phyloP scores from a whole-genome alignment of 2,329 filamentous ascomycete genomes.

The Blastomyces parvus region DNA sequence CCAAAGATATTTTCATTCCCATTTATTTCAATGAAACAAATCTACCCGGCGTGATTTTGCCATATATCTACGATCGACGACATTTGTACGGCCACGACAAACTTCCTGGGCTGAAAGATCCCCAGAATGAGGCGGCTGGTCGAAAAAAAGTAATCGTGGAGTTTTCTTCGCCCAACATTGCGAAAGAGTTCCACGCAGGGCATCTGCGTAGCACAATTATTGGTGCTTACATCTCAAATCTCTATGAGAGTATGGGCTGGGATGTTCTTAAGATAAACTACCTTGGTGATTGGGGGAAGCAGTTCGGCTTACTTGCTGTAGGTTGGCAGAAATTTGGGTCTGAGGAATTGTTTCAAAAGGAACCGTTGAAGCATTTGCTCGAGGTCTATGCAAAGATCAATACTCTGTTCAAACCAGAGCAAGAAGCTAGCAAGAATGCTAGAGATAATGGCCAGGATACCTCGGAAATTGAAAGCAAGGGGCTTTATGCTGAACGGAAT shows the following conservation, averaged over 20 bases:
- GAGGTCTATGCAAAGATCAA: conserved; percentile 73
- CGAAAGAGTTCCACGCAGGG: conserved; percentile 69
- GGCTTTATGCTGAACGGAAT: conserved; percentile 37
- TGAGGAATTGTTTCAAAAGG: conserved; percentile 58
- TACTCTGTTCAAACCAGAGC: conserved; percentile 53
- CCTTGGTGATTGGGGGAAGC: conserved; percentile 62
- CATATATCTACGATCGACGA: conserved; percentile 56
- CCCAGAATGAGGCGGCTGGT: conserved; percentile 47
- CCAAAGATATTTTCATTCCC: conserved; percentile 60
- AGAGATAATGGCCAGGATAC: conserved; percentile 35
- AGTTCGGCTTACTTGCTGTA: conserved; percentile 55
- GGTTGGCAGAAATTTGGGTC: conserved; percentile 67
- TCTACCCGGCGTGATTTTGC: conserved; percentile 57
- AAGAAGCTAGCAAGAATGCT: conserved; percentile 52
- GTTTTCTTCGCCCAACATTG: conserved; percentile 79
- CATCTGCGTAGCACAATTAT: conserved; percentile 70
- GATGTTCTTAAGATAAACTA: conserved; percentile 65
- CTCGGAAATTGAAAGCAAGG: conserved; percentile 36
- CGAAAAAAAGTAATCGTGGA: conserved; percentile 65
- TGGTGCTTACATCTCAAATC: conserved; percentile 60
- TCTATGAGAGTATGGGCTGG: conserved; percentile 61
- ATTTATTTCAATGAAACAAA: conserved; percentile 71
- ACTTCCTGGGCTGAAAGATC: conserved; percentile 52
- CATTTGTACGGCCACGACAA: conserved; percentile 55
- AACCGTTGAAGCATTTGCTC: conserved; percentile 74